A percentile compares a stretch with the other conserved stretches of the same genome.
Conservation (phyloP, 306 rosid genomes). For the Cucurbita ficifolia region DNA sequence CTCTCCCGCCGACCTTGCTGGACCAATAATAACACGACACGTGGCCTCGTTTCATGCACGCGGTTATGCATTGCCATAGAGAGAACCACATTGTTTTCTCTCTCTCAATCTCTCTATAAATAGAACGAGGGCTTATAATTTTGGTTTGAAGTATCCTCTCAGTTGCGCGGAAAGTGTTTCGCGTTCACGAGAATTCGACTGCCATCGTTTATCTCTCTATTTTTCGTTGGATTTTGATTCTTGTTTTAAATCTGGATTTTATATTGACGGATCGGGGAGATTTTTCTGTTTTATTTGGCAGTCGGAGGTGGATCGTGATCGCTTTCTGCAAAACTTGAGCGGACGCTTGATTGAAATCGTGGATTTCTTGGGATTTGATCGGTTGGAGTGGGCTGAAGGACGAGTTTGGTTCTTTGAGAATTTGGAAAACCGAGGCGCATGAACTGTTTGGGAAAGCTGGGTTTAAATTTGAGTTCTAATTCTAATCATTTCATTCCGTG, state of each 20-base stretch:
- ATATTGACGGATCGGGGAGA: neutral
- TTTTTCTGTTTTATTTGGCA: neutral
- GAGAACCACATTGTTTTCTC: neutral
- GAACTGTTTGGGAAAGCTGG: constrained; percentile 91
- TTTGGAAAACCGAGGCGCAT: constrained; percentile 45
- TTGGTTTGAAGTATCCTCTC: neutral
- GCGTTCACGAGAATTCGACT: neutral
- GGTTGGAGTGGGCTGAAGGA: neutral
- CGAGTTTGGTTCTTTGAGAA: constrained; percentile 5
- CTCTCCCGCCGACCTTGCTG: neutral
- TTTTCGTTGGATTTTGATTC: neutral
- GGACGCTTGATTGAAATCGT: neutral
- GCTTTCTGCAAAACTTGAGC: neutral
- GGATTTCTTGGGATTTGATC: neutral
- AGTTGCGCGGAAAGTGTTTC: neutral
- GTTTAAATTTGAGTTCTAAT: constrained; percentile 49
- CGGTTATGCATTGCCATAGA: neutral
- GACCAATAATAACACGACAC: neutral
- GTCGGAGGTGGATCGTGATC: constrained; percentile 5
- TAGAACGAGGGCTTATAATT: neutral
- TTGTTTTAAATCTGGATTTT: neutral
- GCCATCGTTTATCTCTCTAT: neutral
- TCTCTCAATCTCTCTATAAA: neutral
- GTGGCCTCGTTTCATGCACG: neutral
- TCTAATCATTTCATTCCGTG: constrained; percentile 61